Percentiles rank a stretch among this genome's conserved stretches.
Conservation (phyloP, 2,329 filamentous ascomycete genomes). For the Raffaelea deltoideospora region DNA sequence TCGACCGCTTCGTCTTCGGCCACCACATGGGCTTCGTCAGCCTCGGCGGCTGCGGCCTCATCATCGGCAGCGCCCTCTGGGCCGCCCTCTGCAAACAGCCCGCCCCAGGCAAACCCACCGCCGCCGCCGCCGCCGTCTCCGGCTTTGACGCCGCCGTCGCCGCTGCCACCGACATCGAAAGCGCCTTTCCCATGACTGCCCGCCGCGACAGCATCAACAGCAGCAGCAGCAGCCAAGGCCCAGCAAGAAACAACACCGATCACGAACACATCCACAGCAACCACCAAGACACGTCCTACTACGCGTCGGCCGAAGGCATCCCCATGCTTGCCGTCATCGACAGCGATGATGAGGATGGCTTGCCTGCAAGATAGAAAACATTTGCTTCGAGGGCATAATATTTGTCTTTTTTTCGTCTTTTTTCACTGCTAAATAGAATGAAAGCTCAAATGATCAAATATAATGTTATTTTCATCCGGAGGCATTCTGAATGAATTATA, state of each 20-base stretch:
- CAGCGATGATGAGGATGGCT: slow-evolving; percentile 6
- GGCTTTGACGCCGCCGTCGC: too few relatives aligned
- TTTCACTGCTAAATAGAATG: too few relatives aligned
- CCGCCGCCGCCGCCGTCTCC: slow-evolving; percentile 16
- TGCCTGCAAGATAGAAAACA: not conserved
- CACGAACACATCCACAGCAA: not conserved
- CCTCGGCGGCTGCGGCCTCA: slow-evolving; percentile 33
- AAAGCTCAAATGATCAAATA: too few relatives aligned
- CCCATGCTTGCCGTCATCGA: slow-evolving; percentile 22
- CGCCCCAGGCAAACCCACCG: slow-evolving; percentile 10
- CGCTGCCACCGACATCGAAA: slow-evolving; percentile 18
- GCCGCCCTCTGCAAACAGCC: slow-evolving; percentile 28
- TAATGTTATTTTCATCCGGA: too few relatives aligned
- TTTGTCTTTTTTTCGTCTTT: too few relatives aligned
- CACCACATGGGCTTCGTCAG: slow-evolving; percentile 33
- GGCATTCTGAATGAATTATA: too few relatives aligned
- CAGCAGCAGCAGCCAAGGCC: too few relatives aligned
- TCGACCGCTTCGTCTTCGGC: slow-evolving; percentile 37
- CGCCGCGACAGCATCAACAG: too few relatives aligned
- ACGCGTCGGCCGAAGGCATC: slow-evolving; percentile 16
- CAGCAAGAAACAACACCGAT: not conserved
- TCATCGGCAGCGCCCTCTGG: slow-evolving; percentile 37
- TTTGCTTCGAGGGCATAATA: too few relatives aligned
- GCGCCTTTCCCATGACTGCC: slow-evolving; percentile 3
- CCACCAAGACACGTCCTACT: not conserved